phyloP scores from a whole-genome alignment of 176 grass and related monocot species.

The Oryza brachyantha region DNA sequence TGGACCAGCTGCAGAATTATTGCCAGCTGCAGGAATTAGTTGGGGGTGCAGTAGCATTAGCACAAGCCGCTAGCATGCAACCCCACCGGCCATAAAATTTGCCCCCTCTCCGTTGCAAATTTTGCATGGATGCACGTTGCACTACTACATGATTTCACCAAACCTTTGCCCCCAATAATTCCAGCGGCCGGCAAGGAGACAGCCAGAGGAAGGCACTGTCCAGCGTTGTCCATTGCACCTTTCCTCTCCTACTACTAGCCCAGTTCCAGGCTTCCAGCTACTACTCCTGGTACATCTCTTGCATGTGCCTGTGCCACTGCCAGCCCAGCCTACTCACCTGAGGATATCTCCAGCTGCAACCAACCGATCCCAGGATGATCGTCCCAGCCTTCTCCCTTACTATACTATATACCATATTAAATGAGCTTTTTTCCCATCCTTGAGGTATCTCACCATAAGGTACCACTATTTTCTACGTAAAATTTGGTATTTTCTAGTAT shows the following conservation, averaged over 20 bases:
- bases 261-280: too few species aligned
- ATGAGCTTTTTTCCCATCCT: too few species aligned
- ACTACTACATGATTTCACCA: conserved; percentile 4
- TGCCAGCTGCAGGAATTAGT: conserved; percentile 1
- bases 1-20: background rate
- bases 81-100: background rate
- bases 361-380: background rate
- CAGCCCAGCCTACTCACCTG: background rate
- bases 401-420: too few species aligned
- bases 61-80: background rate
- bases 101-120: background rate
- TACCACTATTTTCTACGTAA: too few species aligned
- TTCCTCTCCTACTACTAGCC: background rate
- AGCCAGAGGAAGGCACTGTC: background rate
- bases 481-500: too few species aligned
- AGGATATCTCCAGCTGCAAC: background rate
- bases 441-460: too few species aligned
- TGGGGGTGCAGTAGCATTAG: conserved; percentile 16
- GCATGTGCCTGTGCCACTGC: too few species aligned
- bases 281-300: too few species aligned
- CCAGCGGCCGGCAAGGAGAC: conserved; percentile 23
- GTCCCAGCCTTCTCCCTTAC: too few species aligned
- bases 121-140: background rate
- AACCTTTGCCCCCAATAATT: background rate
- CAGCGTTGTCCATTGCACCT: background rate